These are phyloP conservation scores for Venturia aucupariae DNA, from an alignment of 2,329 filamentous ascomycete species.

Conservation along the genomic window DNA sequence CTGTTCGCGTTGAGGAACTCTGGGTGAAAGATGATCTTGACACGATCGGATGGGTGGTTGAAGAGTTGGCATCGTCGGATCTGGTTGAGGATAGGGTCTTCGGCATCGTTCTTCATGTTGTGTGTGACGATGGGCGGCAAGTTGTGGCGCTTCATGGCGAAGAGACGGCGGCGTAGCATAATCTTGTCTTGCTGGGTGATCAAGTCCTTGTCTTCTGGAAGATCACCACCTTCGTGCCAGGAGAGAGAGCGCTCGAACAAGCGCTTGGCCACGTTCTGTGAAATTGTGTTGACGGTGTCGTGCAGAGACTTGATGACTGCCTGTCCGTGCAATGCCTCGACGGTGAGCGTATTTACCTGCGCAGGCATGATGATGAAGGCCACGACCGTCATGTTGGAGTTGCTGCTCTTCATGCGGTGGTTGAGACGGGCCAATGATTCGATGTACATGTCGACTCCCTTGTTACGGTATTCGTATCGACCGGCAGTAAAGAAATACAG, in stretches of 20 bases:
- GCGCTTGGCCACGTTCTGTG: slow-evolving; percentile 83
- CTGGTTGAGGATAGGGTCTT: slow-evolving; percentile 93
- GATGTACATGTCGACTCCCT: slow-evolving; percentile 99
- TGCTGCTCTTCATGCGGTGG: slow-evolving; percentile 74
- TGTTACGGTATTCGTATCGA: slow-evolving; percentile 95
- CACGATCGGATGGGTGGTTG: slow-evolving; percentile 88
- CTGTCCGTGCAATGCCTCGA: slow-evolving; percentile 92
- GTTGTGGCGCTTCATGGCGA: slow-evolving; percentile 88
- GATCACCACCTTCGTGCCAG: slow-evolving; percentile 88
- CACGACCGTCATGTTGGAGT: slow-evolving; percentile 88
- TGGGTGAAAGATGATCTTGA: slow-evolving; percentile 97
- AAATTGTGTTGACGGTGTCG: slow-evolving; percentile 87
- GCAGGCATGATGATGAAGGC: slow-evolving; percentile 99
- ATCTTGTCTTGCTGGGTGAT: slow-evolving; percentile 89
- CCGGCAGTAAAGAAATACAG: slow-evolving; percentile 97
- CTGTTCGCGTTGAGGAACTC: slow-evolving; percentile 96
- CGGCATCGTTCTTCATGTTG: slow-evolving; percentile 92
- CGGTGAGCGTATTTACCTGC: slow-evolving; percentile 87
- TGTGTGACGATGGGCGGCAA: slow-evolving; percentile 95
- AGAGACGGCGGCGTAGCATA: slow-evolving; percentile 79
- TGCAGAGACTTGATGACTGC: slow-evolving; percentile 93
- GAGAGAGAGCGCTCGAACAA: slow-evolving; percentile 89
- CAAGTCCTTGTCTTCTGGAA: slow-evolving; percentile 94
- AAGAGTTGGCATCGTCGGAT: slow-evolving; percentile 93
- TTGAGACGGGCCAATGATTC: slow-evolving; percentile 92